phyloP scores from a whole-genome alignment of 2,329 filamentous ascomycete genomes.

The Ceratocystis variospora region DNA sequence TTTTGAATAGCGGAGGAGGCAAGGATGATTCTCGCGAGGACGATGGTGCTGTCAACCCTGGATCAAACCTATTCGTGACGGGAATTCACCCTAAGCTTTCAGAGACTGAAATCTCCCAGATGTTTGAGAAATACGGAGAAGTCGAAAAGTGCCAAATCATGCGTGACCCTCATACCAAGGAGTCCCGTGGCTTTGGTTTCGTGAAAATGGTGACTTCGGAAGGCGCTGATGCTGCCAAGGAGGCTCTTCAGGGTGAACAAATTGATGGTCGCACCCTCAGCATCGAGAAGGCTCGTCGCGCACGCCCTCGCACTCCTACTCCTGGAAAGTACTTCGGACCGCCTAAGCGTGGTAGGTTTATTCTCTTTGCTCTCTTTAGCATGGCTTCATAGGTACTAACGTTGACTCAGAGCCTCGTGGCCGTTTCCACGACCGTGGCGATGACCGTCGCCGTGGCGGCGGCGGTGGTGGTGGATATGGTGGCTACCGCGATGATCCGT shows the following conservation, averaged over 20 bases:
- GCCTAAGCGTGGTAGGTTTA: conserved; percentile 76
- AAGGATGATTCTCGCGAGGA: conserved; percentile 49
- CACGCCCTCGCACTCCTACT: conserved; percentile 85
- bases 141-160: conserved; percentile 99
- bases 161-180: conserved; percentile 95
- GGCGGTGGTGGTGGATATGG: conserved; percentile 35
- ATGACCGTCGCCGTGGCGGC: conserved; percentile 51
- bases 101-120: conserved; percentile 79
- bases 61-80: conserved; percentile 97
- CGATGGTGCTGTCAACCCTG: conserved; percentile 74
- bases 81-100: conserved; percentile 88
- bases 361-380: background rate
- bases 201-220: conserved; percentile 97
- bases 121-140: conserved; percentile 97
- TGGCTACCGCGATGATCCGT: conserved; percentile 41
- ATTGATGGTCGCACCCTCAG: conserved; percentile 92
- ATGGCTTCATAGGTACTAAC: background rate
- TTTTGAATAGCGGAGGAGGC: conserved; percentile 27
- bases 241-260: conserved; percentile 85
- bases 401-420: conserved; percentile 27
- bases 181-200: conserved; percentile 97
- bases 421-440: conserved; percentile 44
- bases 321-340: conserved; percentile 98
- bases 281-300: conserved; percentile 96
- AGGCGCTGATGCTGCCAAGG: conserved; percentile 91